Evolutionary conservation across 495 filamentous ascomycete species (phyloP).

Genomic region (Podospora conica): DNA sequence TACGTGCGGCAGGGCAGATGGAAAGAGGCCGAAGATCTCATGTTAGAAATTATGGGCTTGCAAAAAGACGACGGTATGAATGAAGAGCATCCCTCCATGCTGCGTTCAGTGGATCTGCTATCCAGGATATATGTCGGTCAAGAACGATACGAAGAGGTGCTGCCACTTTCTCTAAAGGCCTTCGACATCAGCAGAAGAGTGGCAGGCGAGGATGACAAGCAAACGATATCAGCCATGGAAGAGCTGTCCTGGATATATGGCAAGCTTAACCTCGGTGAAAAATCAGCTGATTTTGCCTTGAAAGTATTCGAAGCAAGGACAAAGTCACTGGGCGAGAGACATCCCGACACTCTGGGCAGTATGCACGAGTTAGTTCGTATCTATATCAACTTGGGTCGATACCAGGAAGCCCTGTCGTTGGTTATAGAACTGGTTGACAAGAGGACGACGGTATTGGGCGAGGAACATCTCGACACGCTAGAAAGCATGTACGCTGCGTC

Average conservation of each 20-base stretch:
- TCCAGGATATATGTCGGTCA: background rate
- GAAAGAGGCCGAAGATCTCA: conserved; percentile 28
- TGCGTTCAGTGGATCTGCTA: background rate
- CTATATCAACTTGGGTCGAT: too few relatives aligned
- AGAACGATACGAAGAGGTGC: background rate
- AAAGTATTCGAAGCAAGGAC: background rate
- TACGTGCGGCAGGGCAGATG: conserved; percentile 24
- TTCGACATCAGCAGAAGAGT: background rate
- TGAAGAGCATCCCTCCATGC: background rate
- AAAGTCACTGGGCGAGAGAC: conserved; percentile 25
- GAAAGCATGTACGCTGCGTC: background rate
- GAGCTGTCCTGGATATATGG: too few relatives aligned
- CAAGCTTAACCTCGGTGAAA: too few relatives aligned
- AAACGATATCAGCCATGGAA: background rate
- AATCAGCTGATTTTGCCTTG: background rate
- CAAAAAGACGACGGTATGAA: background rate
- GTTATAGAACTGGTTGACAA: too few relatives aligned
- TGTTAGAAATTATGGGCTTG: background rate
- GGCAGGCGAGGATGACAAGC: background rate
- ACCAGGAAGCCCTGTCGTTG: too few relatives aligned
- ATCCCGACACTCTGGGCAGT: conserved; percentile 27
- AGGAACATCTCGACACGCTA: conserved; percentile 31
- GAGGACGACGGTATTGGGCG: conserved; percentile 19
- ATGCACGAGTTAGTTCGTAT: too few relatives aligned
- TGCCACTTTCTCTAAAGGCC: background rate